Evolutionary conservation across 768 basidiomycete genomes (phyloP).

Genomic region (Mycena belliarum): DNA sequence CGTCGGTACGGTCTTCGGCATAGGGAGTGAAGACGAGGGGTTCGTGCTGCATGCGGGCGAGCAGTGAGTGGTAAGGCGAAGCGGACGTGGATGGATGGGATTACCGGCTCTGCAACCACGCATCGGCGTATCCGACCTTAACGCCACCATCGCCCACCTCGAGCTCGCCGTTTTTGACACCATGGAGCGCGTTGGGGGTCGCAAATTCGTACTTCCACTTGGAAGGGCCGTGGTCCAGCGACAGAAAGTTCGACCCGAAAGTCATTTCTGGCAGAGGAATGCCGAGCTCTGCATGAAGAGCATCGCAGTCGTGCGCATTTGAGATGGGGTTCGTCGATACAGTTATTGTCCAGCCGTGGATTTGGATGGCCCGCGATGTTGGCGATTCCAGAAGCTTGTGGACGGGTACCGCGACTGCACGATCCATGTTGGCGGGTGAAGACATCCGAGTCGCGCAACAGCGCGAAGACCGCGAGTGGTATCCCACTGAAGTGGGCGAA

Average conservation of each 20-base stretch:
- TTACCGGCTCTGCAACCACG: constrained; percentile 86
- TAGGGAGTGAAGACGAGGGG: constrained; percentile 60
- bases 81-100: background rate
- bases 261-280: constrained; percentile 96
- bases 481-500: no score
- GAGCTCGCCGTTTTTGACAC: constrained; percentile 76
- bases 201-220: constrained; percentile 70
- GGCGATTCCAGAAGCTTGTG: constrained; percentile 72
- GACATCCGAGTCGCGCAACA: background rate
- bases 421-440: constrained; percentile 35
- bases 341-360: constrained; percentile 69
- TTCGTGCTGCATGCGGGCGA: constrained; percentile 52
- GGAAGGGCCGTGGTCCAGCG: constrained; percentile 62
- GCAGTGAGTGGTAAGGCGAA: constrained; percentile 8
- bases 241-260: constrained; percentile 82
- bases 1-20: constrained; percentile 71
- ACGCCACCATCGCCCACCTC: constrained; percentile 86
- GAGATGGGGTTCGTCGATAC: constrained; percentile 79
- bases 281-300: constrained; percentile 60
- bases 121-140: constrained; percentile 92
- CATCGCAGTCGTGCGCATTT: constrained; percentile 73
- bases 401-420: constrained; percentile 50
- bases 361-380: constrained; percentile 66
- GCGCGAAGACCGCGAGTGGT: no score
- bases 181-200: constrained; percentile 63